Base-by-base conservation (phyloP, 352 stramenopile genomes). In the Globisporangium irregulare region DNA sequence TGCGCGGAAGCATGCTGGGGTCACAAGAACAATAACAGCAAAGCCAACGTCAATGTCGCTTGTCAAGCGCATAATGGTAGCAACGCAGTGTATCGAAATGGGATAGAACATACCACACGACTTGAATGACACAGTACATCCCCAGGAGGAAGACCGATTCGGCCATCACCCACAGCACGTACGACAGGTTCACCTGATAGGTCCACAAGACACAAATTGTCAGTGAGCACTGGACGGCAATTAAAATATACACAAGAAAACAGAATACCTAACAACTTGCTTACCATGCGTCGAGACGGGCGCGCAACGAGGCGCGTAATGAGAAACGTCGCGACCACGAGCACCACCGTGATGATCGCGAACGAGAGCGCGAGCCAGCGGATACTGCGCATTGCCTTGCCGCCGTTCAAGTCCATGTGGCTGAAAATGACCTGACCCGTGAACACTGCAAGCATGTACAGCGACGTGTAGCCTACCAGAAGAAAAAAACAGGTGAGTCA, bases 401-500 rank as follows among this genome's bases (percentile, higher is more conserved):
- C 77, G 29, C 73, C 81, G 60, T 88, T 87, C 36, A 36, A 68
- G 54, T 90, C 77, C 71, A 91, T 86, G 71, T 84, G 84, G 62
- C 80, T 69, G 59, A 95, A 93, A 58, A 92, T 79, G 54, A 82
- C 66, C 66, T 87, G 75, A 3, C 86, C 89, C 3, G 80, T 62
- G 55, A 71, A 88, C 20, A 94, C 77, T 4, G 86, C 69, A 36
- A 94, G 65, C 66, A 98, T 80, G 72, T 98, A 97, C 14, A 99
- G 73, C 58, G 85, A 78, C 38, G 92, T 78, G 76, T 99, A 99
- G 38, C 96, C 97, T 85, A 25, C n/a, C 15, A 54, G 12, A 32
- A 12, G 20, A 22, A 9, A 46, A 14, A 20, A 7, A 6, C 29
- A 32, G 29, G 29, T 32, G 29, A 32, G 29, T 0, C 22, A 6